Conservation (phyloP, 2,329 filamentous ascomycete genomes). For the Colletotrichum shisoi region DNA sequence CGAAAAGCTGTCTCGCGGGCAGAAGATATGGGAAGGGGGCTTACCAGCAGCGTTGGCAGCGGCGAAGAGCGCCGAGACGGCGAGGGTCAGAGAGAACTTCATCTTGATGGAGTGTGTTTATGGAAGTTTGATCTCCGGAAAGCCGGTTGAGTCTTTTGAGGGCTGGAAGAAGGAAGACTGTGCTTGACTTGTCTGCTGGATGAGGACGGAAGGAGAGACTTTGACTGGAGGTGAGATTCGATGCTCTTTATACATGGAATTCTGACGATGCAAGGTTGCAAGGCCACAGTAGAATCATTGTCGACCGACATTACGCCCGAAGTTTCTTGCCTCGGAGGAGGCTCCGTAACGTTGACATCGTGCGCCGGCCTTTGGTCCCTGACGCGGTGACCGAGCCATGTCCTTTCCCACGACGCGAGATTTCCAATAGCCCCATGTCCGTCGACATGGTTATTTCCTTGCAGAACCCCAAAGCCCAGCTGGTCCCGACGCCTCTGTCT, state of each 20-base stretch:
- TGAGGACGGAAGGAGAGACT: slow-evolving; percentile 21
- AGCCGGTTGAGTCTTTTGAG: slow-evolving; percentile 20
- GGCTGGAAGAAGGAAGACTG: slow-evolving; percentile 12
- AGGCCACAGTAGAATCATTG: neutral
- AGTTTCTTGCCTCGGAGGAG: neutral
- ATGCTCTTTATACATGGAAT: slow-evolving; percentile 21
- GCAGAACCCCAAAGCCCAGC: neutral
- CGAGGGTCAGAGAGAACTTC: slow-evolving; percentile 38
- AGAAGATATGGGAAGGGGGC: neutral
- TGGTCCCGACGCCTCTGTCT: neutral
- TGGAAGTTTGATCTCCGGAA: slow-evolving; percentile 1
- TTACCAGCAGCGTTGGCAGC: slow-evolving; percentile 27
- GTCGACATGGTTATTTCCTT: neutral
- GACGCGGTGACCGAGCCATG: neutral
- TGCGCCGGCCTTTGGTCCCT: neutral
- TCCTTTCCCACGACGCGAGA: neutral
- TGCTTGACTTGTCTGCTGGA: slow-evolving; percentile 30
- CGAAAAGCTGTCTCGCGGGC: neutral
- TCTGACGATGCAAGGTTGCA: neutral
- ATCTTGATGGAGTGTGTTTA: slow-evolving; percentile 16
- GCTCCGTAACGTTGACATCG: slow-evolving; percentile 12
- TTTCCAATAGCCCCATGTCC: neutral
- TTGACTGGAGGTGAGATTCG: neutral
- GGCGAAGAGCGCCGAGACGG: slow-evolving; percentile 37
- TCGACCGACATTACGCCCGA: neutral